A percentile compares a stretch with the other conserved stretches of the same genome.
Evolutionary conservation across 441 rosid genomes (phyloP).

Genomic region (Kokia cookei): DNA sequence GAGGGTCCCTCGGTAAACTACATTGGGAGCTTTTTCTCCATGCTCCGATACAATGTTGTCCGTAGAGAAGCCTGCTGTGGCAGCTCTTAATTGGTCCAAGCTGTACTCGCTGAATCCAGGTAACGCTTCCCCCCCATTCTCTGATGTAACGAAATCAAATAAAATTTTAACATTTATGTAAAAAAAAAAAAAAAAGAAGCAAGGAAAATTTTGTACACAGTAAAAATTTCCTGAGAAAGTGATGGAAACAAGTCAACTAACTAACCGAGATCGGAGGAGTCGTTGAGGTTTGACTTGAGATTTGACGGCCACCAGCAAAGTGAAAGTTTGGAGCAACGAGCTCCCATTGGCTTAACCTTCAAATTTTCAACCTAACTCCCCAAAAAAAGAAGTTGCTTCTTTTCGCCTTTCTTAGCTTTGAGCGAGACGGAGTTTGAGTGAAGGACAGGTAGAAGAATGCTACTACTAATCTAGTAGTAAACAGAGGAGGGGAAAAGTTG

Average conservation of each 20-base stretch:
- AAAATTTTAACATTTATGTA: not conserved
- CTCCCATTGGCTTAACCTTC: constrained; percentile 53
- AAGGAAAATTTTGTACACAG: not conserved
- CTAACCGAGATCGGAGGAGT: constrained; percentile 71
- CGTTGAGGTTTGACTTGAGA: constrained; percentile 60
- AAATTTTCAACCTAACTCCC: not conserved
- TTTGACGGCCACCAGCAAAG: constrained; percentile 85
- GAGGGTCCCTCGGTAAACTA: constrained; percentile 73
- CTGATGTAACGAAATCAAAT: constrained; percentile 26
- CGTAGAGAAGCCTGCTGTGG: constrained; percentile 65
- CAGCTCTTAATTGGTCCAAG: constrained; percentile 70
- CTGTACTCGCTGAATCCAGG: constrained; percentile 74
- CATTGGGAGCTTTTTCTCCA: constrained; percentile 95
- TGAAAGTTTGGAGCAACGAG: constrained; percentile 87
- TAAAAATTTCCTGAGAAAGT: constrained; percentile 22
- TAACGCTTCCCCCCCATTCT: constrained; percentile 50
- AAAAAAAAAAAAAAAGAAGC: constrained; percentile 9
- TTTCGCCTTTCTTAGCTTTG: constrained; percentile 10
- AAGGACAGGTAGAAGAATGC: constrained; percentile 10
- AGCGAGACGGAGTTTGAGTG: constrained; percentile 18
- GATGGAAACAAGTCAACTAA: constrained; percentile 21
- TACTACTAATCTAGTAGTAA: not conserved
- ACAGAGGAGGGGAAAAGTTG: not conserved
- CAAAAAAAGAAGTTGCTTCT: not conserved
- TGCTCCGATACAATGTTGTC: constrained; percentile 91